Evolutionary conservation across 2,329 filamentous ascomycete genomes (phyloP).

Genomic region (Pseudogymnoascus sp.): DNA sequence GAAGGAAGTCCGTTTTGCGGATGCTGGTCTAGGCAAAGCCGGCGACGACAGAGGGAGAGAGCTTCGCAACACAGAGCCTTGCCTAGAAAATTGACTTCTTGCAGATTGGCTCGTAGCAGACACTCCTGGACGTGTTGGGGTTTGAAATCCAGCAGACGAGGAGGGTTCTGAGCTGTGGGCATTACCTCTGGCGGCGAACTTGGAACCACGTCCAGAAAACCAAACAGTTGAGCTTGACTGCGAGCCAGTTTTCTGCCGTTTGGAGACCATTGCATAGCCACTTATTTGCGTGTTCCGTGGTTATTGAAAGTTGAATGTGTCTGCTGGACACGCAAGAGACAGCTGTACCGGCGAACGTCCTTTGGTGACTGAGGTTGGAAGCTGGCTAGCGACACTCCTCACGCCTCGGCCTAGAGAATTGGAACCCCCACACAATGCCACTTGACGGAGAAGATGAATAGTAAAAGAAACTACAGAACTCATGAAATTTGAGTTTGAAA

Average conservation of each 20-base stretch:
- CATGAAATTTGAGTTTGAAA: not conserved
- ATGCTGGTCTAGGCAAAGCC: slow-evolving; percentile 14
- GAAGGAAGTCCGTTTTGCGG: slow-evolving; percentile 19
- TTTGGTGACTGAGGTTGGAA: not conserved
- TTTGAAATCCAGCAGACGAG: slow-evolving; percentile 7
- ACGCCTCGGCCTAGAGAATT: not conserved
- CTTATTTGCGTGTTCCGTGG: not conserved
- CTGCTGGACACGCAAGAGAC: not conserved
- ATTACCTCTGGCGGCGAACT: not conserved
- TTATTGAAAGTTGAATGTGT: not conserved
- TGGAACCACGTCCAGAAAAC: not conserved
- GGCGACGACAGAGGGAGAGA: slow-evolving; percentile 17
- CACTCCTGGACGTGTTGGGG: not conserved
- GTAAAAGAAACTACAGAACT: not conserved
- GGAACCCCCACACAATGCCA: not conserved
- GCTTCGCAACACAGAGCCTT: slow-evolving; percentile 17
- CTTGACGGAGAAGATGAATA: not conserved
- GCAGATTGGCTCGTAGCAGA: not conserved
- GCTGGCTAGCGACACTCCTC: not conserved
- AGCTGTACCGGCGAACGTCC: no score
- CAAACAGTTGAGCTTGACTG: not conserved
- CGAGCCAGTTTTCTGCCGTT: not conserved
- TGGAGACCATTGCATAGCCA: not conserved
- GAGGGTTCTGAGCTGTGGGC: not conserved
- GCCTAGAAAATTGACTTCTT: slow-evolving; percentile 15